These are phyloP conservation scores for Metschnikowia kunwiensis DNA, from an alignment of 805 yeast species.

Conservation along the genomic window DNA sequence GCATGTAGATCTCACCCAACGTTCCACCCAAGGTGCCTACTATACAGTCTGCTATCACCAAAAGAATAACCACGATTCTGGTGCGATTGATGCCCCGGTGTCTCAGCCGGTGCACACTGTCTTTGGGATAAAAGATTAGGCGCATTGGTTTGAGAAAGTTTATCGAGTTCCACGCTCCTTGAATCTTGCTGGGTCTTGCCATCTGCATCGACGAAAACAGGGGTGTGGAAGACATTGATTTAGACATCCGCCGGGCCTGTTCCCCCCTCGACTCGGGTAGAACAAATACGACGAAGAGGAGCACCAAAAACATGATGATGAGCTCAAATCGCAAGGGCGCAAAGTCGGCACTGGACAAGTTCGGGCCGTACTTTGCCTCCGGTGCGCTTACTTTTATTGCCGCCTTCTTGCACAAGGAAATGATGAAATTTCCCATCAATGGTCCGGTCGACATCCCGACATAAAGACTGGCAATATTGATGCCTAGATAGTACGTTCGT, in stretches of 20 bases:
- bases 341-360: slow-evolving; percentile 25
- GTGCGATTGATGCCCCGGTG: slow-evolving; percentile 17
- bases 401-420: slow-evolving; percentile 3
- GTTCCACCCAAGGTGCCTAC: slow-evolving; percentile 35
- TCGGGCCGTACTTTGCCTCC: neutral
- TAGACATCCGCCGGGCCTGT: slow-evolving; percentile 50
- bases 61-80: slow-evolving; percentile 38
- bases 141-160: slow-evolving; percentile 47
- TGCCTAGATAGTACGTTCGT: slow-evolving; percentile 58
- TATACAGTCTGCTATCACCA: slow-evolving; percentile 46
- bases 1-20: slow-evolving; percentile 38
- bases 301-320: slow-evolving; percentile 31
- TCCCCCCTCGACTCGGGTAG: slow-evolving; percentile 66
- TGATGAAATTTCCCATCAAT: slow-evolving; percentile 37
- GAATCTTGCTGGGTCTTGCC: slow-evolving; percentile 20
- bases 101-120: slow-evolving; percentile 22
- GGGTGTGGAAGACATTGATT: slow-evolving; percentile 23
- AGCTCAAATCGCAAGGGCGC: slow-evolving; percentile 32
- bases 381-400: neutral
- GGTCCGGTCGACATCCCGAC: slow-evolving; percentile 67
- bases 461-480: slow-evolving; percentile 55
- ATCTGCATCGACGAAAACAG: neutral
- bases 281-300: slow-evolving; percentile 27
- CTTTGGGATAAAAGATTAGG: slow-evolving; percentile 53
- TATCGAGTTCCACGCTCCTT: slow-evolving; percentile 5